A percentile compares a stretch with the other conserved stretches of the same genome.
Conservation (phyloP, 2,329 filamentous ascomycete species). For the Aspergillus spinulosporus region DNA sequence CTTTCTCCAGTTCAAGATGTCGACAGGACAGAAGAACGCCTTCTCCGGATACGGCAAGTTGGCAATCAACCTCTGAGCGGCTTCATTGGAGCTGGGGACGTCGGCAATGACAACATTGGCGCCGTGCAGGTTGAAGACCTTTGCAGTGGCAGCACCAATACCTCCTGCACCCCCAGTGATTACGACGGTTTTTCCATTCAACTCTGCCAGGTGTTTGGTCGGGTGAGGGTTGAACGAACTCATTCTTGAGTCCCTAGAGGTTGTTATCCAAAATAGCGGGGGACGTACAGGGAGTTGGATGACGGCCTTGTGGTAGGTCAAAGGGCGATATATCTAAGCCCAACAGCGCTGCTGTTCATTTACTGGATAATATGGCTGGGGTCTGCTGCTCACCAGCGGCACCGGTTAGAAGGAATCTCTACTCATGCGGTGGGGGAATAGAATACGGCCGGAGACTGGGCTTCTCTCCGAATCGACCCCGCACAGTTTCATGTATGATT, state of each 20-base stretch:
- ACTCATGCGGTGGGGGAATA: not conserved
- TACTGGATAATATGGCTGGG: no score
- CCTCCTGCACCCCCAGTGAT: not conserved
- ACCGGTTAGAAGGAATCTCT: not conserved
- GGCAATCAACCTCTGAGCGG: not conserved
- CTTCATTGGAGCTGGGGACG: not conserved
- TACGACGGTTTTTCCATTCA: no score
- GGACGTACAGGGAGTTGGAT: no score
- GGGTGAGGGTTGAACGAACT: no score
- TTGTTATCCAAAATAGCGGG: no score
- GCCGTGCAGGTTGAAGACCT: not conserved
- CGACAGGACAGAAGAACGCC: not conserved
- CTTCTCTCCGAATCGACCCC: not conserved
- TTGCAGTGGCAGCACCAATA: not conserved
- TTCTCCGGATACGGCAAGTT: not conserved
- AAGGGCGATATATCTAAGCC: no score
- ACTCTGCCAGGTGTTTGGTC: no score
- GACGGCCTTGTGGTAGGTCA: no score
- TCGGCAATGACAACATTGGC: not conserved
- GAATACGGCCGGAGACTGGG: no score
- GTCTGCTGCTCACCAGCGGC: not conserved
- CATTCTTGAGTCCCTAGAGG: no score
- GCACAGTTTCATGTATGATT: no score
- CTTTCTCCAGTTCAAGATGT: not conserved
- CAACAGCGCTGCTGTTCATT: no score